Evolutionary conservation across 2,329 filamentous ascomycete genomes (phyloP).

Genomic region (Sclerotinia minor): DNA sequence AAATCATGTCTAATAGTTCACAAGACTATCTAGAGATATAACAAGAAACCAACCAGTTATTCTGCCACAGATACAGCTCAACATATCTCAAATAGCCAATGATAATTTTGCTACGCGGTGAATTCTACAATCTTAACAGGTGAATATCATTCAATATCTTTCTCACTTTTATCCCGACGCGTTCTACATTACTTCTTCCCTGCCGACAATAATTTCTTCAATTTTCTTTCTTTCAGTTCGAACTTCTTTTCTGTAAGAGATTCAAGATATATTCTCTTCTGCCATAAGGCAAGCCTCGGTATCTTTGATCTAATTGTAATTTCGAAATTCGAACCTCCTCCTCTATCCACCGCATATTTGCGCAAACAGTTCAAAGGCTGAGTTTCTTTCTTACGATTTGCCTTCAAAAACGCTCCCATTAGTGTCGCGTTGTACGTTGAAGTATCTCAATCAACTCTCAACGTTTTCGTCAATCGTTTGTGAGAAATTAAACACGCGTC

Average conservation of each 20-base stretch:
- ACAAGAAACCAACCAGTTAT: neutral
- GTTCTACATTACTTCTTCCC: neutral
- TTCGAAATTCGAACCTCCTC: neutral
- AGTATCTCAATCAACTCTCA: neutral
- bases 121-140: neutral
- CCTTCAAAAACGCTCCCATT: neutral
- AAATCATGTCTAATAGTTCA: neutral
- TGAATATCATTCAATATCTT: neutral
- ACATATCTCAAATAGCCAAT: neutral
- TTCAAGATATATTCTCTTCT: neutral
- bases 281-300: neutral
- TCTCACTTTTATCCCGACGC: neutral
- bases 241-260: neutral
- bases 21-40: neutral
- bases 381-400: neutral
- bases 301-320: neutral
- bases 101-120: neutral
- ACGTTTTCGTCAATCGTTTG: neutral
- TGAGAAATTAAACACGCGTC: neutral
- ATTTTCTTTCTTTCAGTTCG: neutral
- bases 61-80: neutral
- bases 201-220: conserved; percentile 1
- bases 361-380: neutral
- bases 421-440: neutral
- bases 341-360: neutral